These are phyloP conservation scores for Nakazawaea wyomingensis DNA, from an alignment of 805 yeast species.

Conservation along the genomic window DNA sequence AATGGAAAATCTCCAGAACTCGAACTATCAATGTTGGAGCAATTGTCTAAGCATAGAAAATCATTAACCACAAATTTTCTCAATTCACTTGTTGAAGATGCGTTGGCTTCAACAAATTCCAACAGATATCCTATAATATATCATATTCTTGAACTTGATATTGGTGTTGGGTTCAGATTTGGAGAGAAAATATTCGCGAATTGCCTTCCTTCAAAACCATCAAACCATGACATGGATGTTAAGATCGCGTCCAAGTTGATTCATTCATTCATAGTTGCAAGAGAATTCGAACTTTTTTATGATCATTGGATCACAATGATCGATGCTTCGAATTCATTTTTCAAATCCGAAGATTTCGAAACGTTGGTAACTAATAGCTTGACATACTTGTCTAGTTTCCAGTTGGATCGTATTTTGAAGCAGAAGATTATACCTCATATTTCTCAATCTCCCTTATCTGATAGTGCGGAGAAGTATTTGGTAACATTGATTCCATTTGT, in stretches of 20 bases:
- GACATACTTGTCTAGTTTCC: slow-evolving; percentile 40
- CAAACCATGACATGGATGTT: slow-evolving; percentile 13
- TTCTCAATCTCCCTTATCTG: too few species aligned
- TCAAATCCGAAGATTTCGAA: slow-evolving; percentile 26
- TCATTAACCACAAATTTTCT: slow-evolving; percentile 50
- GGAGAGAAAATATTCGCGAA: slow-evolving; percentile 27
- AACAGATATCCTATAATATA: slow-evolving; percentile 42
- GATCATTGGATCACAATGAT: slow-evolving; percentile 34
- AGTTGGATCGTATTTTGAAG: slow-evolving; percentile 28
- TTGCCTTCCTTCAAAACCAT: background rate
- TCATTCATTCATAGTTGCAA: slow-evolving; percentile 45
- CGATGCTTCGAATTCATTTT: slow-evolving; percentile 13
- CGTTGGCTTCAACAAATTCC: slow-evolving; percentile 17
- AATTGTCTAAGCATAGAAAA: slow-evolving; percentile 46
- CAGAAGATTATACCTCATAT: background rate
- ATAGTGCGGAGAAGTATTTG: too few species aligned
- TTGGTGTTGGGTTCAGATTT: slow-evolving; percentile 50
- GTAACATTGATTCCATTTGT: slow-evolving; percentile 26
- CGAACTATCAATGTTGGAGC: slow-evolving; percentile 38
- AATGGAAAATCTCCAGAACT: slow-evolving; percentile 31
- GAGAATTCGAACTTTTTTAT: slow-evolving; percentile 51
- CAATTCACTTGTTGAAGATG: slow-evolving; percentile 30
- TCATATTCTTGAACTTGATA: slow-evolving; percentile 46
- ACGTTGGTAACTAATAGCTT: slow-evolving; percentile 35
- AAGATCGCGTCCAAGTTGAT: slow-evolving; percentile 28